A percentile compares a stretch with the other conserved stretches of the same genome.
Evolutionary conservation across 208 protist genomes (phyloP).

Genomic region (Porcisia deanei): DNA sequence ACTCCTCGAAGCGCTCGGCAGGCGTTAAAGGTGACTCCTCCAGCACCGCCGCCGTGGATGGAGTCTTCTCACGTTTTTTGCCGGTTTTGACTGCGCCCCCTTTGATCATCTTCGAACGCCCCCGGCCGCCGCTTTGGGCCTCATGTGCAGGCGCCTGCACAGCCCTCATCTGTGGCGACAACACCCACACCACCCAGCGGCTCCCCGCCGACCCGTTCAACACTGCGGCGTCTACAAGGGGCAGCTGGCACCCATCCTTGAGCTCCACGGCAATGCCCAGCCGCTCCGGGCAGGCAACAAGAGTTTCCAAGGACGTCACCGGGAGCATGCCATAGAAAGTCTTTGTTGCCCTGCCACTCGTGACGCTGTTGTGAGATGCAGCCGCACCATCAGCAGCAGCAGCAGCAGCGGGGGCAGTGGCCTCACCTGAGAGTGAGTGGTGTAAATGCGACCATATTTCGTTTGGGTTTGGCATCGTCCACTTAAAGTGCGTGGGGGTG

Average conservation of each 20-base stretch:
- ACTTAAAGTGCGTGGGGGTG: slow-evolving; percentile 65
- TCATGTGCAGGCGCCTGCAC: neutral
- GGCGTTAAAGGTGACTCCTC: slow-evolving; percentile 1
- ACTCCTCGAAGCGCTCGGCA: slow-evolving; percentile 32
- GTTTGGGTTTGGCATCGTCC: slow-evolving; percentile 53
- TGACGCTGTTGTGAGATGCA: neutral
- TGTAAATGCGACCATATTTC: slow-evolving; percentile 6
- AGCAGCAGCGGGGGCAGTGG: neutral
- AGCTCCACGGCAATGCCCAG: slow-evolving; percentile 64
- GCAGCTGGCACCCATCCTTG: slow-evolving; percentile 43
- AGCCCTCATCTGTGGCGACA: slow-evolving; percentile 7
- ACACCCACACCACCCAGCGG: slow-evolving; percentile 56
- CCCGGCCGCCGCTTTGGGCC: neutral
- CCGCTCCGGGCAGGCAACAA: slow-evolving; percentile 55
- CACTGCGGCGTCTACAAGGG: slow-evolving; percentile 40
- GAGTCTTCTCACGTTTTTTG: neutral
- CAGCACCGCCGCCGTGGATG: neutral
- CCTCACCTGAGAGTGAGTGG: neutral
- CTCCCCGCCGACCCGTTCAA: slow-evolving; percentile 41
- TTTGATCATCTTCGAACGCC: neutral
- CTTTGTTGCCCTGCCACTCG: neutral
- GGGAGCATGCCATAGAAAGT: slow-evolving; percentile 55
- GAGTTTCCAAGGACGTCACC: slow-evolving; percentile 43
- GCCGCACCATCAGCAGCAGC: neutral
- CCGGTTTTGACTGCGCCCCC: neutral